These are phyloP conservation scores for Xanthoconium purpureum DNA, from an alignment of 768 basidiomycete species.

Conservation along the genomic window DNA sequence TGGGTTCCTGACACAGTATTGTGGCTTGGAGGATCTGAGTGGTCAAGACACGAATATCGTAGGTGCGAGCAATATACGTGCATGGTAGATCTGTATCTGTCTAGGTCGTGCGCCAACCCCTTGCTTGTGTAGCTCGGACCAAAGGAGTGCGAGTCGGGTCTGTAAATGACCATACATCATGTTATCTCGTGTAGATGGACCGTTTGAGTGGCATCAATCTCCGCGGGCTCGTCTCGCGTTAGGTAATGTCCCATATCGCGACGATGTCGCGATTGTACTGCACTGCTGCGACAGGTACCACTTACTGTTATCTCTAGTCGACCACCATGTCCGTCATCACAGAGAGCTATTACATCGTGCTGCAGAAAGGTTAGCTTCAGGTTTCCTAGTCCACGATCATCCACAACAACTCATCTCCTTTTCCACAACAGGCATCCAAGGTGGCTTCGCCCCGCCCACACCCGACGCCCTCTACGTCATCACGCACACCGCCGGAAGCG, in stretches of 20 bases:
- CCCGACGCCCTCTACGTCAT: conserved; percentile 55
- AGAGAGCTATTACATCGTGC: conserved; percentile 13
- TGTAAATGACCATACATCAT: too few relatives aligned
- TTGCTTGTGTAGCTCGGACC: too few relatives aligned
- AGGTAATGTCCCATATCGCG: background rate
- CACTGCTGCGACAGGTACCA: background rate
- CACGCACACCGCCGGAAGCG: conserved; percentile 35
- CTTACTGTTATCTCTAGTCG: background rate
- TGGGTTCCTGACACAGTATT: too few relatives aligned
- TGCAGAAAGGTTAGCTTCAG: conserved; percentile 52
- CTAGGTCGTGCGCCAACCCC: too few relatives aligned
- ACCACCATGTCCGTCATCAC: conserved; percentile 18
- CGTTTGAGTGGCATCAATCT: too few relatives aligned
- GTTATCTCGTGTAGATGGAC: too few relatives aligned
- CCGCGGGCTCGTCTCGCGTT: background rate
- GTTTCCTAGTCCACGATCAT: background rate
- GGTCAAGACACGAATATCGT: too few relatives aligned
- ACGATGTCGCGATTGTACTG: background rate
- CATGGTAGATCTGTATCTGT: too few relatives aligned
- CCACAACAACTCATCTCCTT: background rate
- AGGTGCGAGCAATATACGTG: too few relatives aligned
- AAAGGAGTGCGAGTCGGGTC: too few relatives aligned
- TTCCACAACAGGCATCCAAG: conserved; percentile 51
- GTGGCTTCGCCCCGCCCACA: conserved; percentile 71
- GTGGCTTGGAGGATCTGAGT: too few relatives aligned